Conservation (phyloP, 139 green algal species). For the Coccomyxa sp. region DNA sequence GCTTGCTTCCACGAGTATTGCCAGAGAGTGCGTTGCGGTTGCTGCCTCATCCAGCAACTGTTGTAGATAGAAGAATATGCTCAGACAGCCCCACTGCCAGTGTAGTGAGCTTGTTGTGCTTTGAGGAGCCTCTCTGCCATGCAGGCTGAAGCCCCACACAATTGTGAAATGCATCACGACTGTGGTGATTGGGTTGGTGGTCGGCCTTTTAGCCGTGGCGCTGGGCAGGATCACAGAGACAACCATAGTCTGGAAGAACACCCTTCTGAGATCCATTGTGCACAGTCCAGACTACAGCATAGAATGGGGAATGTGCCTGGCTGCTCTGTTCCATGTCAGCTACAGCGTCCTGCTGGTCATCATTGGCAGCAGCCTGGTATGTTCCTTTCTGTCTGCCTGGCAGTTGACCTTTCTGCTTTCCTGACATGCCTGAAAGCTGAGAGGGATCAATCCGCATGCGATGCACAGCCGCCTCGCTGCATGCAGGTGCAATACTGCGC, state of each 20-base stretch:
- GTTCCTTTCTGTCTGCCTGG: background rate
- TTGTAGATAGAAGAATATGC: too few relatives aligned
- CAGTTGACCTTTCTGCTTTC: background rate
- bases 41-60: too few relatives aligned
- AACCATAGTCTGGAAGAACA: conserved; percentile 16
- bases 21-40: too few relatives aligned
- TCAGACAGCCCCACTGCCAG: too few relatives aligned
- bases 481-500: conserved; percentile 72
- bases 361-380: conserved; percentile 30
- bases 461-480: conserved; percentile 1
- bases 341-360: conserved; percentile 32
- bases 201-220: conserved; percentile 44
- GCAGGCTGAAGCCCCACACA: conserved; percentile 5
- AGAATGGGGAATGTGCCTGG: conserved; percentile 2
- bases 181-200: background rate
- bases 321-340: conserved; percentile 32
- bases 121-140: too few relatives aligned
- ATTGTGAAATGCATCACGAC: background rate
- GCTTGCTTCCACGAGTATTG: too few relatives aligned
- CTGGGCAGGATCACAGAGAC: conserved; percentile 31
- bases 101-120: too few relatives aligned
- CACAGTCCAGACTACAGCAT: conserved; percentile 15
- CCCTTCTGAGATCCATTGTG: conserved; percentile 33
- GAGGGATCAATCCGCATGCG: conserved; percentile 6
- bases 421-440: background rate